These are phyloP conservation scores for Fusarium sp. DNA, from an alignment of 2,329 filamentous ascomycete species.

Conservation along the genomic window DNA sequence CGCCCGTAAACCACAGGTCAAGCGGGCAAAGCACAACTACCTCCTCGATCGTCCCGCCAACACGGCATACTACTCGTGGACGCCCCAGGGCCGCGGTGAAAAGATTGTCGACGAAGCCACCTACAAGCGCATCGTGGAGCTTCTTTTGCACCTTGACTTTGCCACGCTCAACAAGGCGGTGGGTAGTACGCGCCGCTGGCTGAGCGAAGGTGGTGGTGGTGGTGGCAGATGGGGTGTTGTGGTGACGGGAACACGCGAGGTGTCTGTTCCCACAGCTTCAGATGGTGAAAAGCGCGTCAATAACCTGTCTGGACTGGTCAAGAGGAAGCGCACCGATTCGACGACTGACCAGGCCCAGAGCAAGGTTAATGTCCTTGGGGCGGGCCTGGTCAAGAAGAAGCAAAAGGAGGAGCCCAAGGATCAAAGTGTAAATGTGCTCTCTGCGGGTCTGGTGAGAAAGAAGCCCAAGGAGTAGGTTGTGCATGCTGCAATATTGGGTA, in stretches of 20 bases:
- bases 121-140: conserved; percentile 75
- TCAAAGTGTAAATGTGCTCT: conserved; percentile 59
- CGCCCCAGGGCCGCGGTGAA: conserved; percentile 68
- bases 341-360: conserved; percentile 27
- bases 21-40: conserved; percentile 65
- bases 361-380: conserved; percentile 60
- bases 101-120: conserved; percentile 70
- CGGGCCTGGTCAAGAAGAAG: conserved; percentile 65
- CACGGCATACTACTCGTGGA: conserved; percentile 75
- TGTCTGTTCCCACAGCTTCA: conserved; percentile 20
- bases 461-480: conserved; percentile 60
- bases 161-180: conserved; percentile 70
- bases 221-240: conserved; percentile 63
- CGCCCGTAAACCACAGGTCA: conserved; percentile 72
- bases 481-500: conserved; percentile 2
- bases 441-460: conserved; percentile 63
- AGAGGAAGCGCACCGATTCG: conserved; percentile 56
- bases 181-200: conserved; percentile 76
- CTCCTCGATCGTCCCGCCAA: conserved; percentile 60
- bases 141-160: conserved; percentile 80
- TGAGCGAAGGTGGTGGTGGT: conserved; percentile 70
- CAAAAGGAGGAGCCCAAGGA: conserved; percentile 54
- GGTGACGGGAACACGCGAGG: conserved; percentile 58
- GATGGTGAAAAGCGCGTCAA: conserved; percentile 50
- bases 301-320: conserved; percentile 62